Base-by-base conservation (phyloP, 768 basidiomycete genomes). In the Infundibulicybe gibba region DNA sequence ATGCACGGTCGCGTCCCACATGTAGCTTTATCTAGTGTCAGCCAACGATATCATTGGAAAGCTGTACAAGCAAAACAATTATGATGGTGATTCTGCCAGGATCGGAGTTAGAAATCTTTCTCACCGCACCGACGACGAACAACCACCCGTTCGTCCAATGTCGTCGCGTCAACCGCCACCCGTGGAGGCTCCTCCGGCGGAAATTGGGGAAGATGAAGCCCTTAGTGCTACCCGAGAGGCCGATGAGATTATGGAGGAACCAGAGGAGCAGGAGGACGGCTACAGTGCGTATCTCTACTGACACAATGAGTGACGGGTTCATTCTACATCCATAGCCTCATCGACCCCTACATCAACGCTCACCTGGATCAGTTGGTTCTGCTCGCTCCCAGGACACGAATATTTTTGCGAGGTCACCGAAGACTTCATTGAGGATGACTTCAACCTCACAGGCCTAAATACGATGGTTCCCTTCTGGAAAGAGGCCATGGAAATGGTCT, bases 401-500 rank as follows among this genome's bases (percentile, higher is more conserved):
- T 97, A 97, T 73, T 97, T 97, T 64, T 94, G 92, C 67, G 94
- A 97, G 71, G 94, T 97, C 40, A 86, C 91, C 49, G 94, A 97
- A 63, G 97, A 99, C 63, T 99, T 98, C 67, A 98, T 99, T 64
- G 93, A 98, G 65, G 97, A 99, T 69, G 92, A 98, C 62, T 99
- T 99, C 74, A 99, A 99, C 70, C 75, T 99, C 33, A 99, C 97
- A 5, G 97, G 97, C 5, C 69, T 99, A 63, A 95, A 94, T 61
- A 79, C 80, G 30, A 85, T 94, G 85, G 97, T 98, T 14, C 97
- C 97, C 6, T 99, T 99, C 64, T 99, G 95, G 93, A 98, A 97
- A 65, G 97, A 99, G 65, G 97, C 97, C 39, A 90, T 99, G 87
- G 97, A 99, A 72, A 99, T 99, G 97, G 93, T 99, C 13, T 69